These are phyloP conservation scores for Solanum virginianum DNA, from an alignment of 257 asterid species.

Conservation along the genomic window DNA sequence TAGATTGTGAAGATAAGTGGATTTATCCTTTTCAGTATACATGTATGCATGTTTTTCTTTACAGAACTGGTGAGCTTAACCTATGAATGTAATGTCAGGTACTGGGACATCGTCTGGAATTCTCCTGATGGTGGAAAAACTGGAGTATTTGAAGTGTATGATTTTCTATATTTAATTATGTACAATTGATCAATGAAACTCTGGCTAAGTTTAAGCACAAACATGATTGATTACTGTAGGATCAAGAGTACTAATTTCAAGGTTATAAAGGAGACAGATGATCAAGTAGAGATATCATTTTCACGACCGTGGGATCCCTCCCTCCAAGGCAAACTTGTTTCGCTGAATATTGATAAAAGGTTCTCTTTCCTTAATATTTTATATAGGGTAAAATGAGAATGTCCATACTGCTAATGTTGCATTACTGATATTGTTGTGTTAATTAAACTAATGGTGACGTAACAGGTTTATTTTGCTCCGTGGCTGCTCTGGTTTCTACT, in stretches of 20 bases:
- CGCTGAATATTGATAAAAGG: constrained; percentile 67
- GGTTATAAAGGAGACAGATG: constrained; percentile 34
- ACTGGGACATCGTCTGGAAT: constrained; percentile 90
- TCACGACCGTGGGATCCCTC: constrained; percentile 35
- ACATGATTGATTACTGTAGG: constrained; percentile 18
- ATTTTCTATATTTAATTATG: neutral
- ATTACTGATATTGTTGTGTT: neutral
- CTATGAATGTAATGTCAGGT: constrained; percentile 26
- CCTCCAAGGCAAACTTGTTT: constrained; percentile 25
- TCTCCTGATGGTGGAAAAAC: constrained; percentile 43
- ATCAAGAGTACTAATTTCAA: constrained; percentile 29
- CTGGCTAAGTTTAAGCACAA: neutral
- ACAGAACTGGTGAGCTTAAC: neutral
- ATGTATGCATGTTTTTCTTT: neutral
- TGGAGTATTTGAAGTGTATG: constrained; percentile 56
- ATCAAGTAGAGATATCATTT: constrained; percentile 45
- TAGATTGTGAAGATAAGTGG: neutral
- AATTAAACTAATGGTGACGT: neutral
- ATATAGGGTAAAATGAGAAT: neutral
- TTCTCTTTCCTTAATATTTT: neutral
- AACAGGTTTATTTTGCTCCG: constrained; percentile 58
- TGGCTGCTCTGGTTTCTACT: constrained; percentile 61
- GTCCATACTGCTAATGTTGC: neutral
- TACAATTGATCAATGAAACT: neutral
- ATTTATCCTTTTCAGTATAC: neutral